Conservation (phyloP, 305 asterid genomes). For the Fraxinus ornus region DNA sequence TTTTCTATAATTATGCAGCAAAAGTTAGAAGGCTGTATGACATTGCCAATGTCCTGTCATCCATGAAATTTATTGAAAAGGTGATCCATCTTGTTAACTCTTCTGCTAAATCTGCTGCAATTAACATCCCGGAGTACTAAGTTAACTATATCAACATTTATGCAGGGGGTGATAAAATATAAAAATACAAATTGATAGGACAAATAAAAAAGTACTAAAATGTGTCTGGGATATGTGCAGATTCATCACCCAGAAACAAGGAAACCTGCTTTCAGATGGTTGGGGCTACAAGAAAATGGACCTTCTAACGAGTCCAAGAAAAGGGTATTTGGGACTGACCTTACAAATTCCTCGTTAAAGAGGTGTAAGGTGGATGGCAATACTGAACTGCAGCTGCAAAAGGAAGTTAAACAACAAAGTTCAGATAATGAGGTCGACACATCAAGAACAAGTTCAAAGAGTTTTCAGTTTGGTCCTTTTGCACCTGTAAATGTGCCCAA, state of each 20-base stretch:
- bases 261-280: constrained; percentile 95
- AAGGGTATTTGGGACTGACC: constrained; percentile 82
- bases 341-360: constrained; percentile 60
- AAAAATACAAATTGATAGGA: not conserved
- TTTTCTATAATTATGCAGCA: constrained; percentile 48
- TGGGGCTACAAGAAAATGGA: constrained; percentile 56
- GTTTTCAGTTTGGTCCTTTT: constrained; percentile 88
- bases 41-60: constrained; percentile 89
- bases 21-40: constrained; percentile 90
- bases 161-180: not conserved
- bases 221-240: constrained; percentile 40
- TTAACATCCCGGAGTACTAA: not conserved
- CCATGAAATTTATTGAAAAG: constrained; percentile 94
- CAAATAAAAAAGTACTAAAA: not conserved
- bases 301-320: constrained; percentile 51
- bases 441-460: constrained; percentile 35
- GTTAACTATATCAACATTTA: not conserved
- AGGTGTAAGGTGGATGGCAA: constrained; percentile 51
- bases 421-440: constrained; percentile 46
- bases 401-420: constrained; percentile 52
- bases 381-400: constrained; percentile 37
- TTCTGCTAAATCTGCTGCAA: not conserved
- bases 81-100: constrained; percentile 29
- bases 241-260: constrained; percentile 90
- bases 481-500: constrained; percentile 66